Evolutionary conservation across 345 rosid species (phyloP).

Genomic region (Aegle marmelos): DNA sequence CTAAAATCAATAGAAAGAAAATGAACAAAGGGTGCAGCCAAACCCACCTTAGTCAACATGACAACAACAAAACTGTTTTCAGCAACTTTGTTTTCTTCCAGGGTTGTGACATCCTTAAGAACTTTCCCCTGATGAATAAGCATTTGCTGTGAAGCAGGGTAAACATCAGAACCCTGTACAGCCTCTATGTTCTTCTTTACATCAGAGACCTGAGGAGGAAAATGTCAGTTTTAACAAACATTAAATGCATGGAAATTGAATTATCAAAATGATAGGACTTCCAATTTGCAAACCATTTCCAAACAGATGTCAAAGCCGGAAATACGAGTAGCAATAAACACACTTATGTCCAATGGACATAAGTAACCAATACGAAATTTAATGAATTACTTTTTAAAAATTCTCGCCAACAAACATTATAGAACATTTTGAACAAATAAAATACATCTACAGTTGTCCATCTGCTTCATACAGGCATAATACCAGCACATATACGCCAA

Average conservation of each 20-base stretch:
- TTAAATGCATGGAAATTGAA: not conserved
- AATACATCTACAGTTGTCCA: not conserved
- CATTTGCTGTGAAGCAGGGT: conserved; percentile 48
- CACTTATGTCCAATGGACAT: not conserved
- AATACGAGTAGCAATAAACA: not conserved
- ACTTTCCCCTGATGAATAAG: conserved; percentile 60
- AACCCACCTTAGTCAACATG: conserved; percentile 44
- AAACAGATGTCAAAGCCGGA: not conserved
- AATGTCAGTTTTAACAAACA: not conserved
- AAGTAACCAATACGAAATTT: not conserved
- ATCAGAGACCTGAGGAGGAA: conserved; percentile 34
- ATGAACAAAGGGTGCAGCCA: not conserved
- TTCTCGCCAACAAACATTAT: not conserved
- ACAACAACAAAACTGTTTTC: conserved; percentile 58
- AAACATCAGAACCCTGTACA: conserved; percentile 43
- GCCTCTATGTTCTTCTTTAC: conserved; percentile 47
- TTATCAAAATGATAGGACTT: not conserved
- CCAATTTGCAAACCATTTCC: not conserved
- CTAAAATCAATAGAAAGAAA: not conserved
- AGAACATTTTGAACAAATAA: not conserved
- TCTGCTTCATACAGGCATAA: not conserved
- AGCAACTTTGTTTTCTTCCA: conserved; percentile 49
- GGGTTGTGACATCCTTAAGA: conserved; percentile 45
- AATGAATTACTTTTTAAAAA: not conserved
- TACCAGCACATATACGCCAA: not conserved